Percentiles rank a stretch among this genome's conserved stretches.
These are phyloP conservation scores for Chlamydomonas incerta DNA, from an alignment of 139 green algal genomes.

Conservation along the genomic window DNA sequence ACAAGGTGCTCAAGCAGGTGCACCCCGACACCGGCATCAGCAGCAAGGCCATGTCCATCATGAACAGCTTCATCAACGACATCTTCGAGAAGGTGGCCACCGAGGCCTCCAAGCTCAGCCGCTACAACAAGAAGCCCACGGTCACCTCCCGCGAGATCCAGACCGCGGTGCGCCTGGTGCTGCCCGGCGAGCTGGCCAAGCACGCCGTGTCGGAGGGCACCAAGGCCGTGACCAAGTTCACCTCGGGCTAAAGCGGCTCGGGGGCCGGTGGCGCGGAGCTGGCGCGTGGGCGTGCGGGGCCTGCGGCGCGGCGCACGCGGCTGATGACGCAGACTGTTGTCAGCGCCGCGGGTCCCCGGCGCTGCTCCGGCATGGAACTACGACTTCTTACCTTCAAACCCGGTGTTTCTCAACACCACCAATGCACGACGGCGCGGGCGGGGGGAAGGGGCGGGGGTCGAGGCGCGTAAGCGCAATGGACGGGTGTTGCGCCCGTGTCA, in stretches of 20 bases:
- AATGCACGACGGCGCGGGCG: too few relatives aligned
- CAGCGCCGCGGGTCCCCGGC: too few relatives aligned
- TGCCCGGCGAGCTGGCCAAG: constrained; percentile 90
- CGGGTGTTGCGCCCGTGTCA: too few relatives aligned
- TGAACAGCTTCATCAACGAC: constrained; percentile 83
- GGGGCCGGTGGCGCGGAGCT: too few relatives aligned
- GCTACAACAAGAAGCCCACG: constrained; percentile 89
- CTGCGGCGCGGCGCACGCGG: too few relatives aligned
- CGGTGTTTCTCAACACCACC: constrained; percentile 32
- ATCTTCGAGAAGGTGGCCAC: constrained; percentile 90
- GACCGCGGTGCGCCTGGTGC: constrained; percentile 87
- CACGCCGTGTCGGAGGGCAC: constrained; percentile 85
- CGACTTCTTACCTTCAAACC: background rate
- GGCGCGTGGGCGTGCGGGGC: too few relatives aligned
- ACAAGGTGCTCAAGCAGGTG: constrained; percentile 94
- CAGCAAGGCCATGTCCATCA: constrained; percentile 97
- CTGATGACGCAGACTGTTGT: too few relatives aligned
- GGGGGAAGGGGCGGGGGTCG: too few relatives aligned
- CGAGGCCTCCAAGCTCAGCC: constrained; percentile 75
- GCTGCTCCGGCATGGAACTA: too few relatives aligned
- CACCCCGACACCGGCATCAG: constrained; percentile 97
- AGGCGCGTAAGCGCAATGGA: too few relatives aligned
- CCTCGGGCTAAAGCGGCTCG: constrained; percentile 5
- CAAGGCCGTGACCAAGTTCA: constrained; percentile 95
- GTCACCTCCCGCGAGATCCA: constrained; percentile 89